phyloP scores from a whole-genome alignment of 345 rosid genomes.

The Noccaea bulbosa region DNA sequence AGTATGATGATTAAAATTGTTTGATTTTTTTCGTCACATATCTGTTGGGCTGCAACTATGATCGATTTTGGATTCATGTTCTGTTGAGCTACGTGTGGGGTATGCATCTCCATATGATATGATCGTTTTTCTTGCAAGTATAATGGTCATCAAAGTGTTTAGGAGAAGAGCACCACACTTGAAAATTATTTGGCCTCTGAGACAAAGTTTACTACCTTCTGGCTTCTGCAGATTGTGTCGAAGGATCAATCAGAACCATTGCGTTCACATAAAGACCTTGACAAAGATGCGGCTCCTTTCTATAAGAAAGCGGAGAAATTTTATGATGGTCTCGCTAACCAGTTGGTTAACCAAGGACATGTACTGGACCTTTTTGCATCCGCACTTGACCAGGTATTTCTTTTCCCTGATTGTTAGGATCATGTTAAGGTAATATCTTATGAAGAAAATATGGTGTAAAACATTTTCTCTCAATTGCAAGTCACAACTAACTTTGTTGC shows the following conservation, averaged over 20 bases:
- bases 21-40: background rate
- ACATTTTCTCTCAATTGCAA: constrained; percentile 11
- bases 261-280: constrained; percentile 99
- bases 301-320: constrained; percentile 96
- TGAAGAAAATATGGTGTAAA: constrained; percentile 14
- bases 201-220: constrained; percentile 16
- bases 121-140: constrained; percentile 18
- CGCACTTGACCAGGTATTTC: constrained; percentile 95
- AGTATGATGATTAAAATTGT: constrained; percentile 21
- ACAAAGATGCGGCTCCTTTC: constrained; percentile 97
- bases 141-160: constrained; percentile 7
- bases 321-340: constrained; percentile 86
- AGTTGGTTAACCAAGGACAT: constrained; percentile 97
- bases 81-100: background rate
- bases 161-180: constrained; percentile 16
- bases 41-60: constrained; percentile 18
- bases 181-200: constrained; percentile 6
- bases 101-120: background rate
- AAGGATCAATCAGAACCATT: constrained; percentile 97
- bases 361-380: constrained; percentile 97
- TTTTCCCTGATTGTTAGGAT: constrained; percentile 16
- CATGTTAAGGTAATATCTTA: constrained; percentile 15
- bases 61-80: constrained; percentile 14
- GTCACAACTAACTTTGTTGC: constrained; percentile 21
- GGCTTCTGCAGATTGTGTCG: constrained; percentile 81